Conservation (phyloP, 2,329 filamentous ascomycete genomes). For the Pyrenochaeta sp. region DNA sequence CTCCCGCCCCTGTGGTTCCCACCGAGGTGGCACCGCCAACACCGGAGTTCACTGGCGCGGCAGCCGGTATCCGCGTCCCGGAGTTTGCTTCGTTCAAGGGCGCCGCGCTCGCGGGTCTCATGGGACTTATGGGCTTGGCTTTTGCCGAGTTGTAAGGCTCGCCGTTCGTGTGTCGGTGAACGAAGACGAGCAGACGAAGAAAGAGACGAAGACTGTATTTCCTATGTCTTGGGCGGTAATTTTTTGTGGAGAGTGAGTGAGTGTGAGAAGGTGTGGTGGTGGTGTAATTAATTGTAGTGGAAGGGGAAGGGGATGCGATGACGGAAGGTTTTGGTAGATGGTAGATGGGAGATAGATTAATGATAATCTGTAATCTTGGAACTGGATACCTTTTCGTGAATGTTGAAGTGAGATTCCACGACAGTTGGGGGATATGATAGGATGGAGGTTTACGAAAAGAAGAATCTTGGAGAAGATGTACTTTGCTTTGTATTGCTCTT, state of each 20-base stretch:
- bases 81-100: not conserved
- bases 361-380: conserved; percentile 4
- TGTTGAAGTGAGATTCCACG: no score
- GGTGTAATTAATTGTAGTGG: not conserved
- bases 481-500: no score
- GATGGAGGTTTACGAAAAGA: no score
- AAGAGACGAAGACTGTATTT: no score
- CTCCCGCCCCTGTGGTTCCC: not conserved
- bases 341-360: not conserved
- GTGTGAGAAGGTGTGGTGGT: no score
- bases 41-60: conserved; percentile 20
- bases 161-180: no score
- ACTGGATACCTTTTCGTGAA: not conserved
- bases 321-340: no score
- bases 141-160: conserved; percentile 26
- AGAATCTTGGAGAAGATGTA: no score
- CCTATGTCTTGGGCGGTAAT: no score
- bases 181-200: no score
- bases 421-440: no score
- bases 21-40: not conserved
- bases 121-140: conserved; percentile 30
- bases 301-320: not conserved
- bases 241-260: no score
- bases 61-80: conserved; percentile 10
- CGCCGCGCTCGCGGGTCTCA: conserved; percentile 13